phyloP scores from a whole-genome alignment of 177 flowering plant species.

The Tripterygium wilfordii region DNA sequence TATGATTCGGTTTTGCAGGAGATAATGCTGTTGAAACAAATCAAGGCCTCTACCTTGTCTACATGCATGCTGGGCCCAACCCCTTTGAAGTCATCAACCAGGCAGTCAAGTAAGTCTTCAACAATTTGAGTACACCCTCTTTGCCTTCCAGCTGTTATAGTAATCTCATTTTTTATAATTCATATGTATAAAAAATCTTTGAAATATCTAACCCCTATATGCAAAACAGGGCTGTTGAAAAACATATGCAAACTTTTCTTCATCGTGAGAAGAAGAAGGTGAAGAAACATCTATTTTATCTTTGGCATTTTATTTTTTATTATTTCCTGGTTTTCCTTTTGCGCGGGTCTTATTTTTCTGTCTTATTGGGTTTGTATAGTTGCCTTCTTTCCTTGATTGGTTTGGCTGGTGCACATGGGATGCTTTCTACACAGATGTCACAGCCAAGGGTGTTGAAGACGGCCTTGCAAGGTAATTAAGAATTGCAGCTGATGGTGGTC shows the following conservation, averaged over 20 bases:
- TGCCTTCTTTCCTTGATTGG: constrained; percentile 87
- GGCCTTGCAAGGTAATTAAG: constrained; percentile 66
- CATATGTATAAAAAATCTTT: too few relatives aligned
- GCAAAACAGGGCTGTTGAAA: constrained; percentile 76
- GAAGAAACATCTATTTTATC: constrained; percentile 5
- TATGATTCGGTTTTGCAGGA: constrained; percentile 59
- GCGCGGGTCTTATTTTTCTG: not conserved
- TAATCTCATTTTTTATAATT: too few relatives aligned
- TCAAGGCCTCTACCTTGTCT: constrained; percentile 63
- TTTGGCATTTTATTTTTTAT: not conserved
- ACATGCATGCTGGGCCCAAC: constrained; percentile 79
- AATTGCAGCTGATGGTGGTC: not conserved
- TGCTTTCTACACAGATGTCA: constrained; percentile 91
- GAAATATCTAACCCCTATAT: too few relatives aligned
- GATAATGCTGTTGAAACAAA: constrained; percentile 57
- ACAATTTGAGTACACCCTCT: too few relatives aligned
- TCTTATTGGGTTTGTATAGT: constrained; percentile 30
- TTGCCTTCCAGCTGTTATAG: too few relatives aligned
- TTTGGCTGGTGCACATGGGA: constrained; percentile 99
- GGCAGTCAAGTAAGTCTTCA: constrained; percentile 65
- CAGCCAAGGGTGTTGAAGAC: constrained; percentile 79
- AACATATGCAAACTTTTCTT: constrained; percentile 69
- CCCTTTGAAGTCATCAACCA: constrained; percentile 83
- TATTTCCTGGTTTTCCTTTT: not conserved
- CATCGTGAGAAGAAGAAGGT: constrained; percentile 91